These are phyloP conservation scores for Raphanus raphanistrum DNA, from an alignment of 345 rosid genomes.

Conservation along the genomic window DNA sequence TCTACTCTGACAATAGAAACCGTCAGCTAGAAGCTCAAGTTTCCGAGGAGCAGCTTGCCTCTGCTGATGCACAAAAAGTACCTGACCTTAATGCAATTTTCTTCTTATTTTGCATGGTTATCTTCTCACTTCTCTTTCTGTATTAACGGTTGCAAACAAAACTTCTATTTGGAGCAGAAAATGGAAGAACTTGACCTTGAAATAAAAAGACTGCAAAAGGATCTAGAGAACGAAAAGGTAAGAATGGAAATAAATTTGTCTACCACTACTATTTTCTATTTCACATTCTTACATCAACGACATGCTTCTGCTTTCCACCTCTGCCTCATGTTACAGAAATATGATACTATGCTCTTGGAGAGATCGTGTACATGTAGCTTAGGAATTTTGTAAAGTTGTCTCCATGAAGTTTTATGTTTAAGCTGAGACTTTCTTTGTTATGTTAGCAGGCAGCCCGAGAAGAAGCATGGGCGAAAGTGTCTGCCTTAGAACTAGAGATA, in stretches of 20 bases:
- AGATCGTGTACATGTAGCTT: not conserved
- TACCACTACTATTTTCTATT: constrained; percentile 3
- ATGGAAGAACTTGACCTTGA: constrained; percentile 78
- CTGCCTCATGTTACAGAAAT: not conserved
- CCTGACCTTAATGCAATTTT: constrained; percentile 15
- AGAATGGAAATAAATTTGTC: constrained; percentile 32
- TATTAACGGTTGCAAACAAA: constrained; percentile 7
- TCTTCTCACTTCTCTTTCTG: not conserved
- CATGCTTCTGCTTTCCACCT: constrained; percentile 8
- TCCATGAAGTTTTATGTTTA: constrained; percentile 27
- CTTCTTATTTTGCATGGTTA: constrained; percentile 14
- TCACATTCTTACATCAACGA: not conserved
- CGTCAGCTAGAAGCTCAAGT: constrained; percentile 91
- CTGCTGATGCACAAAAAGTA: constrained; percentile 70
- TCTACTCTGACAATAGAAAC: constrained; percentile 74
- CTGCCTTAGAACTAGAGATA: constrained; percentile 84
- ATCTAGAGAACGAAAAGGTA: constrained; percentile 90
- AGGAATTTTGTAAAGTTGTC: not conserved
- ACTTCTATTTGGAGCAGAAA: constrained; percentile 56
- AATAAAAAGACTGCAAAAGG: constrained; percentile 55
- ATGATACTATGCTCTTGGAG: not conserved
- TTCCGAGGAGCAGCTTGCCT: constrained; percentile 65
- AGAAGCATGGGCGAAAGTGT: constrained; percentile 97
- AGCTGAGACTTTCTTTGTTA: constrained; percentile 65
- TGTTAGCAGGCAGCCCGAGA: constrained; percentile 99